Base-by-base conservation (phyloP, 106 monocot species). In the Posidonia australis region DNA sequence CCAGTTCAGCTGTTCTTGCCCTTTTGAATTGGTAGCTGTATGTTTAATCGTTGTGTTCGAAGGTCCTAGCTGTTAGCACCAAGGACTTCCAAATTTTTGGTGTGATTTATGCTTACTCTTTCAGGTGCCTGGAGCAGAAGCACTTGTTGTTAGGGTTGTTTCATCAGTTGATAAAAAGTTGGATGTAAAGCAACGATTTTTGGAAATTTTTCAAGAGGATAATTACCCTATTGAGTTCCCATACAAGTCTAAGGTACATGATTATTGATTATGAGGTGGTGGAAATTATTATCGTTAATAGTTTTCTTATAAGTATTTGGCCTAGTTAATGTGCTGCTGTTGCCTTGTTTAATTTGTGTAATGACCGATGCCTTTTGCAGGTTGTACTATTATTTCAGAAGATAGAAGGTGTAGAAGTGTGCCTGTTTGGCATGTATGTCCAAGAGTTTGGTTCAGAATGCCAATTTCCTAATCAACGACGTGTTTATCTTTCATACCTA, bases 321-420 rank as follows among this genome's bases (percentile, higher is more conserved):
- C 14, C 3, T n/a, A 49, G 9, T 49, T 13, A 49, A 4, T 36
- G 36, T 49, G n/a, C 9, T 17, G 1, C 23, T 58, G 13, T 58
- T 28, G 0, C 3, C 19, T 20, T 44, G 10, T 69, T 24, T 46
- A 31, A 21, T 17, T 54, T 31, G 48, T 52, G 16, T 62, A 62
- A 68, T 36, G 18, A 9, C 27, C 18, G 22, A 45, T 60, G 60
- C 21, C 26, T 71, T 81, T 48, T 77, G 27, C 82, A 98, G 96
- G 90, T 90, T 73, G 41, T 98, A 62, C 77, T 98, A 60, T 69
- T 98, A 58, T 98, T 98, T 74, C 96, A 98, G 77, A 98, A 85
- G 77, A 98, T 98, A 52, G 96, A 98, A 78, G 96, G 96, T 68
- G 96, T 98, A 30, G 96, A 98, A 84, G 96, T 98, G 6, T 98